Percentiles rank a stretch among this genome's conserved stretches.
phyloP scores from a whole-genome alignment of 345 rosid species.

The Dovyalis caffra region DNA sequence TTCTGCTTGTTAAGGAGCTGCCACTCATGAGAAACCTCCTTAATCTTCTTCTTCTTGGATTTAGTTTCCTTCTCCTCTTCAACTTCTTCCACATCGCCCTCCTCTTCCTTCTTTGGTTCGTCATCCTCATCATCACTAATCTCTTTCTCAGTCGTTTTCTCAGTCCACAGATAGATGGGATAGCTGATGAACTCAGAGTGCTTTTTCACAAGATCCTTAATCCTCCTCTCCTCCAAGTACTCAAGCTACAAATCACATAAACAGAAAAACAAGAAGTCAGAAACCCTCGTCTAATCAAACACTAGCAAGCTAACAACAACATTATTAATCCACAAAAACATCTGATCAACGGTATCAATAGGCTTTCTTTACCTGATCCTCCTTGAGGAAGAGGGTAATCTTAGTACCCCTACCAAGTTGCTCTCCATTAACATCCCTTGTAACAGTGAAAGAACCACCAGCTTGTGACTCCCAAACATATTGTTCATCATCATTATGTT shows the following conservation, averaged over 20 bases:
- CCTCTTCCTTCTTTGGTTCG: constrained; percentile 64
- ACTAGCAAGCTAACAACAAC: too few relatives aligned
- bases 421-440: constrained; percentile 70
- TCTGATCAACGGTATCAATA: too few relatives aligned
- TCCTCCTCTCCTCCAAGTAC: constrained; percentile 82
- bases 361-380: constrained; percentile 53
- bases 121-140: constrained; percentile 86
- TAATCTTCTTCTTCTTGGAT: constrained; percentile 80
- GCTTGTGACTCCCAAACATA: constrained; percentile 96
- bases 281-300: not conserved
- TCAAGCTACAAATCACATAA: constrained; percentile 46
- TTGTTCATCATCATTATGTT: constrained; percentile 84
- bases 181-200: constrained; percentile 94
- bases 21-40: constrained; percentile 91
- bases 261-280: not conserved
- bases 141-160: constrained; percentile 88
- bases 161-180: constrained; percentile 80
- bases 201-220: constrained; percentile 89
- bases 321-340: not conserved
- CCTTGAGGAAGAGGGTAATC: constrained; percentile 74
- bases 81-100: constrained; percentile 72
- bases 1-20: constrained; percentile 83
- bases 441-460: constrained; percentile 86
- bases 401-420: constrained; percentile 90
- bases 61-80: constrained; percentile 76